Base-by-base conservation (phyloP, 73 alveolate genomes). In the Symbiodinium pilosum region DNA sequence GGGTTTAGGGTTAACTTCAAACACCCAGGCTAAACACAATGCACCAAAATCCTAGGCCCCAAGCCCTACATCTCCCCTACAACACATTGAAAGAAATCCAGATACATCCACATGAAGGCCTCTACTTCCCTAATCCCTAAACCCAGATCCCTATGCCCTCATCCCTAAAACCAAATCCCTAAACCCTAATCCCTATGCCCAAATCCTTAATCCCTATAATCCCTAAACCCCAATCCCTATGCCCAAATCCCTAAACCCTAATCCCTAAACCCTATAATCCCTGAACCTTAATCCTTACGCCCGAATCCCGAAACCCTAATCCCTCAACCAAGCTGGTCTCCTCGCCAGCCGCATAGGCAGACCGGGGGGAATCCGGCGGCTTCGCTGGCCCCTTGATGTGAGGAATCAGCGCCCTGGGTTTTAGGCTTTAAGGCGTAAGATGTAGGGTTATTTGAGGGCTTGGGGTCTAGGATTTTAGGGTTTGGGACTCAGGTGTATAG, bases 291-390 rank as follows among this genome's bases (percentile, higher is more conserved):
- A 56, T 12, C 77, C 77, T 36, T 64, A 0, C 21, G 28, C 77
- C 77, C 77, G 0, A 26, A 64, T 26, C 77, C 77, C 41, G 30
- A 26, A 26, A 64, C 81, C 81, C 81, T 11, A 9, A 64, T 28
- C 39, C 77, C 77, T 36, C 2, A 64, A 64, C 77, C 1, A 20
- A 64, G 7, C 77, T 38, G 12, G 81, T 64, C 81, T 24, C 81
- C 38, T 64, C 81, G 38, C 39, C 9, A 38, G 81, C 30, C 30
- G 81, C 81, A 28, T 28, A 64, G 21, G 81, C 81, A 34, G 81
- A 64, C 39, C 81, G 81, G 39, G 81, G 81, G 21, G 81, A 64
- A 34, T 64, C 81, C 7, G 81, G 81, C 81, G 81, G 81, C 41
- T 64, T 64, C 39, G 81, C 81, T 3, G 9, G 38, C 18, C 81